Conservation (phyloP, 1,139 yeast genomes). For the Yamadazyma triangularis region DNA sequence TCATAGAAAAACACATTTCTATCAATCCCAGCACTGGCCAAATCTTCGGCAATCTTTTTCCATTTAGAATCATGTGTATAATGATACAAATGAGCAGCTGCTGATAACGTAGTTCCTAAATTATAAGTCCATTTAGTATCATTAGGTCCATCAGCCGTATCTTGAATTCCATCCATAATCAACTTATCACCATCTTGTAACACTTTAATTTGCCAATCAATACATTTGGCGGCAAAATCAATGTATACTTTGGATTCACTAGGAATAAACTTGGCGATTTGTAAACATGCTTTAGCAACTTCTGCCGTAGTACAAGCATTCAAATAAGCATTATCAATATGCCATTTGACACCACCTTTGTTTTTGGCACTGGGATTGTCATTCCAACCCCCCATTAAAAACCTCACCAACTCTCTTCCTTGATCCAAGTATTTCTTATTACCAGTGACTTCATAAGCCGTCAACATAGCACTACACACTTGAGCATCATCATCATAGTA, state of each 20-base stretch:
- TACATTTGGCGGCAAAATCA: constrained; percentile 51
- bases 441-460: constrained; percentile 68
- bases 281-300: constrained; percentile 63
- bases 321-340: constrained; percentile 53
- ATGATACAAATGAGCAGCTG: constrained; percentile 48
- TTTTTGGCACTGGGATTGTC: constrained; percentile 34
- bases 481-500: constrained; percentile 79
- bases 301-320: constrained; percentile 70
- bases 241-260: constrained; percentile 40
- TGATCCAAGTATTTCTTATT: constrained; percentile 49
- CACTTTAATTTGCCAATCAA: constrained; percentile 50
- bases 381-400: constrained; percentile 68
- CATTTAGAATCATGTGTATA: constrained; percentile 53
- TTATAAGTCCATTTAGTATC: constrained; percentile 66
- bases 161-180: constrained; percentile 60
- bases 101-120: constrained; percentile 61
- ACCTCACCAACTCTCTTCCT: constrained; percentile 56
- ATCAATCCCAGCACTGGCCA: constrained; percentile 58
- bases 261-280: constrained; percentile 52
- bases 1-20: constrained; percentile 57
- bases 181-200: constrained; percentile 56
- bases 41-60: constrained; percentile 51
- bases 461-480: constrained; percentile 60
- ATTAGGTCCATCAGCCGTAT: constrained; percentile 41
- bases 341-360: constrained; percentile 68